A percentile compares a stretch with the other conserved stretches of the same genome.
Evolutionary conservation across 129 eudicot species (phyloP).

Genomic region (Ambrosia trifida): DNA sequence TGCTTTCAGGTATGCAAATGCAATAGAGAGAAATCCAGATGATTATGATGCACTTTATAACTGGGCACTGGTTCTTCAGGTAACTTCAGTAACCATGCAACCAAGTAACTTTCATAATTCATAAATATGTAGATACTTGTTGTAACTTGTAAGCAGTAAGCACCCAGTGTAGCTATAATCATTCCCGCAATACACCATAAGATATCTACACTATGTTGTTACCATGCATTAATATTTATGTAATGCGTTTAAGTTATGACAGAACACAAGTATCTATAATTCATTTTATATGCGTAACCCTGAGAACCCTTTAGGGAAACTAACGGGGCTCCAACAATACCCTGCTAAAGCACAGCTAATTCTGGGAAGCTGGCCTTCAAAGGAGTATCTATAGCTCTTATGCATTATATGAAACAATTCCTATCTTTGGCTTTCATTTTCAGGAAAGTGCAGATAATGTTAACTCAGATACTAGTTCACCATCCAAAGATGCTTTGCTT

Average conservation of each 20-base stretch:
- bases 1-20: slow-evolving; percentile 74
- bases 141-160: too few species aligned
- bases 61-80: slow-evolving; percentile 97
- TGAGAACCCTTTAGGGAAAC: too few species aligned
- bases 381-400: neutral
- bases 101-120: neutral
- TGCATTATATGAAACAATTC: slow-evolving; percentile 14
- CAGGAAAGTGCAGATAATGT: slow-evolving; percentile 99
- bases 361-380: too few species aligned
- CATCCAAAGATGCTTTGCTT: slow-evolving; percentile 93
- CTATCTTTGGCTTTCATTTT: slow-evolving; percentile 5
- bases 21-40: slow-evolving; percentile 85
- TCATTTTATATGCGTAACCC: neutral
- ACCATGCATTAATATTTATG: neutral
- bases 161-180: neutral
- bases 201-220: slow-evolving; percentile 9
- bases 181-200: neutral
- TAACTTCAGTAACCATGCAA: slow-evolving; percentile 32
- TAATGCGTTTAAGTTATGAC: neutral
- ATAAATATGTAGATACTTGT: neutral
- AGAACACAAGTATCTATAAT: slow-evolving; percentile 19
- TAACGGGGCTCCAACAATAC: too few species aligned
- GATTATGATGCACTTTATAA: slow-evolving; percentile 97
- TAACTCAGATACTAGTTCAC: slow-evolving; percentile 73
- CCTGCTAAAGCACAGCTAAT: too few species aligned